Base-by-base conservation (phyloP, 768 basidiomycete species). In the Russula olivacea region DNA sequence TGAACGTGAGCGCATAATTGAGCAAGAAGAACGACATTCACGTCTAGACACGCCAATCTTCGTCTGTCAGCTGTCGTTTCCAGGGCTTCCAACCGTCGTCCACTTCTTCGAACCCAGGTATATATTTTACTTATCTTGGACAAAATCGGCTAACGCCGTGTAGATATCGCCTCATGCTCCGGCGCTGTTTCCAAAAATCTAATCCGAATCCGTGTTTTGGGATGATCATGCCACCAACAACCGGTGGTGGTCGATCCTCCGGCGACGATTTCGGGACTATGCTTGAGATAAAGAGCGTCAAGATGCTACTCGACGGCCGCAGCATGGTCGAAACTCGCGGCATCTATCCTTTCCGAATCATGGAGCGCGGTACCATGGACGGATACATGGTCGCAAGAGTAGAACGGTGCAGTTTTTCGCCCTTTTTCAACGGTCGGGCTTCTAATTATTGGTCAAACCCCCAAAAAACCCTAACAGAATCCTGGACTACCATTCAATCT, bases 81-180 rank as follows among this genome's bases (percentile, higher is more conserved):
- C 96, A 1, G 89, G 88, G 60, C 85, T 93, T 77, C 93, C 93
- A 45, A 94, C 89, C 52, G 79, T 88, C 59, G 78, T 98, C 17
- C 94, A 97, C 74, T 87, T 98, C 70, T 98, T 92, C 72, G 96
- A 98, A 73, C 96, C 96, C 0, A 81, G 91, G 78, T 85, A 62
- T 47, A 70, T 59, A 23, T 45, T 54, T 40, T 51, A 21, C 19
- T 36, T 15, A 41, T 45, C 51, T 50, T 34, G 43, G 19, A 19
- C 10, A 40, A 58, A 23, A 12, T 34, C 36, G 28, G 28, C 51
- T 59, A 63, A 34, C 25, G 54, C 48, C 57, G 15, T 61, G 21
- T 61, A 86, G 87, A 69, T 95, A 98, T 73, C 88, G 96, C 8
- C 81, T 98, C 55, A 98, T 98, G 96, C 87, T 98, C 58, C 89